Conservation (phyloP, 345 rosid species). For the Cardiospermum halicacabum region DNA sequence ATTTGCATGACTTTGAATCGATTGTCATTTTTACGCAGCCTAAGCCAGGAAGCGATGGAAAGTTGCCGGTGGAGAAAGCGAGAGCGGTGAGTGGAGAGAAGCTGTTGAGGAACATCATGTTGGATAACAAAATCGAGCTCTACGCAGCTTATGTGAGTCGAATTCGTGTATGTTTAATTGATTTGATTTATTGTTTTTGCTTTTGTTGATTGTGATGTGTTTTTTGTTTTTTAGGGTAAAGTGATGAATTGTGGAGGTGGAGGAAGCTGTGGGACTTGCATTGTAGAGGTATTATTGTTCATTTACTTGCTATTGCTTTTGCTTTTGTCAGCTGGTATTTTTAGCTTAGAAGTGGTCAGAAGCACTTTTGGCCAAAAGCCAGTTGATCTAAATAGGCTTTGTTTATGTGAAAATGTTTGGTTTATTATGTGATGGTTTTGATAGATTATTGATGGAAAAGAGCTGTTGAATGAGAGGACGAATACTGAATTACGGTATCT, state of each 20-base stretch:
- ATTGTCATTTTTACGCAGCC: slow-evolving; percentile 70
- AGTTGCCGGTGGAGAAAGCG: slow-evolving; percentile 55
- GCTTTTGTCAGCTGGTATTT: no score
- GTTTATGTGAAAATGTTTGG: no score
- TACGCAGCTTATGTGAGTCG: slow-evolving; percentile 77
- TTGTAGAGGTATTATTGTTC: slow-evolving; percentile 67
- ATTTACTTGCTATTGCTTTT: no score
- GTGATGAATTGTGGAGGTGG: slow-evolving; percentile 94
- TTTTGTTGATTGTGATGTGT: neutral
- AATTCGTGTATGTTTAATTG: neutral
- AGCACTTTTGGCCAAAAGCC: no score
- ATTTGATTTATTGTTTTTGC: neutral
- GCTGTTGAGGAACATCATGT: slow-evolving; percentile 74
- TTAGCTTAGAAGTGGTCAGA: no score
- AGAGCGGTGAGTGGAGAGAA: slow-evolving; percentile 73
- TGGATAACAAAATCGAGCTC: slow-evolving; percentile 72
- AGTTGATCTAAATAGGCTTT: no score
- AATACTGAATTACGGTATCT: slow-evolving; percentile 56
- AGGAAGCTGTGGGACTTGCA: slow-evolving; percentile 94
- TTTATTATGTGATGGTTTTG: neutral
- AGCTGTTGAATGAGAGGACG: slow-evolving; percentile 76
- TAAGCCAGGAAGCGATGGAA: slow-evolving; percentile 56
- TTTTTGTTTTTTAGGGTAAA: slow-evolving; percentile 52
- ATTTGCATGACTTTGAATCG: neutral
- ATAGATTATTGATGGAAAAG: slow-evolving; percentile 68